These are phyloP conservation scores for Heterobasidion annosum DNA, from an alignment of 1,284 basidiomycete species.

Conservation along the genomic window DNA sequence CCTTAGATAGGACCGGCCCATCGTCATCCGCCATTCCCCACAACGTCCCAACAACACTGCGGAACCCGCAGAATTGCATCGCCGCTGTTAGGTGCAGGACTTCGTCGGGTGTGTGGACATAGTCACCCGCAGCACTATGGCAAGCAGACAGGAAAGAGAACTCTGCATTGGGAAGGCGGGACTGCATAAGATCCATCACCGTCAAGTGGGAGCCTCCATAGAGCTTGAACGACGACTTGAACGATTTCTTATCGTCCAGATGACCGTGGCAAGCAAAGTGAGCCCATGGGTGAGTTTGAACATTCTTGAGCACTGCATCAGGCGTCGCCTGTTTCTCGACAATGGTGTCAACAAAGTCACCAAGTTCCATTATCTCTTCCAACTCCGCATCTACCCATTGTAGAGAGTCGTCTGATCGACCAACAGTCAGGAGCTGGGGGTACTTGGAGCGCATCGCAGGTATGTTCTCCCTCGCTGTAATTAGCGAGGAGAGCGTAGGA, in stretches of 20 bases:
- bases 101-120: conserved; percentile 1
- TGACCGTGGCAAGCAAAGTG: conserved; percentile 9
- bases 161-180: conserved; percentile 4
- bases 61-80: conserved; percentile 19
- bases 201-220: conserved; percentile 1
- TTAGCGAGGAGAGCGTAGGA: conserved; percentile 23
- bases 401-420: conserved; percentile 18
- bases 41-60: conserved; percentile 26
- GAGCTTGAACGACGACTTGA: conserved; percentile 7
- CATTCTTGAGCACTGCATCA: conserved; percentile 2
- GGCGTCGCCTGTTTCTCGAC: background rate
- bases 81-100: background rate
- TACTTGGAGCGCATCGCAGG: conserved; percentile 7
- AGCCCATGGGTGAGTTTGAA: background rate
- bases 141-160: conserved; percentile 11
- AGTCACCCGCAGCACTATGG: conserved; percentile 2
- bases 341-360: background rate
- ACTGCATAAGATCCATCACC: conserved; percentile 3
- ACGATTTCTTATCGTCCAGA: conserved; percentile 2
- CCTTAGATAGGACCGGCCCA: conserved; percentile 8
- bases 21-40: conserved; percentile 20
- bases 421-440: conserved; percentile 11
- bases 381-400: conserved; percentile 8
- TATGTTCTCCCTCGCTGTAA: conserved; percentile 9
- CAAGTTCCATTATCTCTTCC: background rate